Evolutionary conservation across 441 rosid species (phyloP).

Genomic region (Gossypium gossypioides): DNA sequence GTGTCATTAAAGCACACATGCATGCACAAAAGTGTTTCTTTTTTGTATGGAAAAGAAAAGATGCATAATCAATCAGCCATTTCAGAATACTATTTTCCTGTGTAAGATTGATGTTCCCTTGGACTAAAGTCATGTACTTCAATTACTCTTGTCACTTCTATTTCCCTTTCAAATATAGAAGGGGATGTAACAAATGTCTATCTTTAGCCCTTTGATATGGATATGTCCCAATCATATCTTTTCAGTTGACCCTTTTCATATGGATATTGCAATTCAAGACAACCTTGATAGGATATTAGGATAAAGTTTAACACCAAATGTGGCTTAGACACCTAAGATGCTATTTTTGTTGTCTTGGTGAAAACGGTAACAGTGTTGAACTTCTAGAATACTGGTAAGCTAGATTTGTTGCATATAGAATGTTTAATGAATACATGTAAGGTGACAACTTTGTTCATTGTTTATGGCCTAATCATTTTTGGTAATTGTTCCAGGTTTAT

Average conservation of each 20-base stretch:
- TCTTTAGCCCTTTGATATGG: background rate
- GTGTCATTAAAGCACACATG: background rate
- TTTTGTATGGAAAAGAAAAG: background rate
- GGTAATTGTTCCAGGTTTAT: slow-evolving; percentile 42
- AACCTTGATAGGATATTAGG: background rate
- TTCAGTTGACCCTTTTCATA: background rate
- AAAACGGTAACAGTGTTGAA: background rate
- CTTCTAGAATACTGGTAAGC: background rate
- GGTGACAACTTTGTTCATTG: background rate
- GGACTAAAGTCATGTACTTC: slow-evolving; percentile 6
- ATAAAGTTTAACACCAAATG: background rate
- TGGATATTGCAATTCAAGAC: slow-evolving; percentile 3
- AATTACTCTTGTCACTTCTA: background rate
- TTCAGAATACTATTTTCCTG: background rate
- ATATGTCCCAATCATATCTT: background rate
- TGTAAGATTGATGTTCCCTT: background rate
- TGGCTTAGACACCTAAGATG: background rate
- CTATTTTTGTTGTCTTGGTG: background rate
- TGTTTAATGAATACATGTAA: background rate
- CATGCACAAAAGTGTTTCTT: background rate
- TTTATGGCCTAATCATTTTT: background rate
- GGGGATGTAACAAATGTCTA: background rate
- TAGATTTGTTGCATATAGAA: background rate
- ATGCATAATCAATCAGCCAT: slow-evolving; percentile 2
- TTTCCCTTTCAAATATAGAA: background rate